Evolutionary conservation across 257 asterid species (phyloP).

Genomic region (Lithospermum erythrorhizon): DNA sequence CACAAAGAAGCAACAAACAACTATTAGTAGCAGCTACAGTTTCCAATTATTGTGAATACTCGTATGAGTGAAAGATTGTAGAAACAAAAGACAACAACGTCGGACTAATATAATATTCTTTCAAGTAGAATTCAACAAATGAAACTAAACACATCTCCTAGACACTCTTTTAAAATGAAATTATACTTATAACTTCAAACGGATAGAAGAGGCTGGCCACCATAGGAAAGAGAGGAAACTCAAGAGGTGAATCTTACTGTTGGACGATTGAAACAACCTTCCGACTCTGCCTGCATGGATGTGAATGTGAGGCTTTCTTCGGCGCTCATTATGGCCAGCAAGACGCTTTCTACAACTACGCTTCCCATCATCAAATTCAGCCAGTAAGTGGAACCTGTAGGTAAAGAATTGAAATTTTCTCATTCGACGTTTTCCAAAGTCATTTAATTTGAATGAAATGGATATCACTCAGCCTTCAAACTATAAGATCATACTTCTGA

Average conservation of each 20-base stretch:
- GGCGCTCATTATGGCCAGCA: conserved; percentile 20
- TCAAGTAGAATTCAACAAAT: background rate
- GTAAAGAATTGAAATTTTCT: background rate
- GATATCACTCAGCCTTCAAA: too few species aligned
- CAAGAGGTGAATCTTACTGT: background rate
- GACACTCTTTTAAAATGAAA: background rate
- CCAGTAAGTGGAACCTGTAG: conserved; percentile 17
- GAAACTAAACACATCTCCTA: too few species aligned
- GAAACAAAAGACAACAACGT: background rate
- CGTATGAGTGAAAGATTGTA: background rate
- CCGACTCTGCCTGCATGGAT: conserved; percentile 2
- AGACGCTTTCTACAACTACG: conserved; percentile 23
- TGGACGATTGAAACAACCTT: conserved; percentile 3
- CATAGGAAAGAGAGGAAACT: background rate
- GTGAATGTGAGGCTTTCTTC: conserved; percentile 15
- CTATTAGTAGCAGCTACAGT: background rate
- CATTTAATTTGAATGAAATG: too few species aligned
- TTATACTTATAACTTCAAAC: background rate
- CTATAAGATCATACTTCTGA: too few species aligned
- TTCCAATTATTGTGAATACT: background rate
- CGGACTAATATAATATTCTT: background rate
- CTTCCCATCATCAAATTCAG: conserved; percentile 18
- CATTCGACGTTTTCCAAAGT: too few species aligned
- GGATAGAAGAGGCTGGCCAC: background rate
- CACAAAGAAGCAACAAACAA: background rate